Evolutionary conservation across 257 asterid genomes (phyloP).

Genomic region (Linderniella brevidens): DNA sequence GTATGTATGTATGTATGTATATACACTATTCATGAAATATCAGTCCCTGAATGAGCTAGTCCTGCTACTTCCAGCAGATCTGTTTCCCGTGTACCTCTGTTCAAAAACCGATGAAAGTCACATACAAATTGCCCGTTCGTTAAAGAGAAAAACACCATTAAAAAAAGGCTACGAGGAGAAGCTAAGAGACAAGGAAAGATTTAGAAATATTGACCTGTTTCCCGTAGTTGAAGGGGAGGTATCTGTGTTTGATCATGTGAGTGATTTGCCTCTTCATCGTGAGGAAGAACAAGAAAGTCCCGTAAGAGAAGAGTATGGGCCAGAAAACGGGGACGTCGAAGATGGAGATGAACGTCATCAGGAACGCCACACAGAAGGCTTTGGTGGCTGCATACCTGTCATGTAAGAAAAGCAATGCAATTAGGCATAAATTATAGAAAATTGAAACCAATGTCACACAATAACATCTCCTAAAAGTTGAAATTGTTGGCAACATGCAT

Average conservation of each 20-base stretch:
- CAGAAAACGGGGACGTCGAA: constrained; percentile 91
- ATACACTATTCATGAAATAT: constrained; percentile 7
- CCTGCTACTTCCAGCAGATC: constrained; percentile 18
- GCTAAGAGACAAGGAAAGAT: no score
- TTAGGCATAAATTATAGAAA: no score
- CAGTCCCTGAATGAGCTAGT: constrained; percentile 11
- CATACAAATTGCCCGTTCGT: constrained; percentile 1
- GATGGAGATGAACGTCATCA: constrained; percentile 61
- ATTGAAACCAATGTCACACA: no score
- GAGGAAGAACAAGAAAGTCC: constrained; percentile 66
- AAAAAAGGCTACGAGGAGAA: constrained; percentile 7
- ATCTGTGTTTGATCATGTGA: constrained; percentile 77
- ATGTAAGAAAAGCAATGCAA: constrained; percentile 3
- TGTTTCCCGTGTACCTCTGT: constrained; percentile 30
- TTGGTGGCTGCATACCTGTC: constrained; percentile 87
- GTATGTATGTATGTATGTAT: constrained; percentile 6
- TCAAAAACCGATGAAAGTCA: constrained; percentile 6
- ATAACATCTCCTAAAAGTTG: no score
- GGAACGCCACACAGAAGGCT: constrained; percentile 74
- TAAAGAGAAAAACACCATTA: neutral
- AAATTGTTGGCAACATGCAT: no score
- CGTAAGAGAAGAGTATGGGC: constrained; percentile 74
- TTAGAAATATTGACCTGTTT: constrained; percentile 47
- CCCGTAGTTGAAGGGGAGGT: constrained; percentile 59
- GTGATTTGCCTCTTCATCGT: constrained; percentile 81